Percentiles rank a stretch among this genome's conserved stretches.
These are phyloP conservation scores for Echium plantagineum DNA, from an alignment of 257 asterid genomes.

Conservation along the genomic window DNA sequence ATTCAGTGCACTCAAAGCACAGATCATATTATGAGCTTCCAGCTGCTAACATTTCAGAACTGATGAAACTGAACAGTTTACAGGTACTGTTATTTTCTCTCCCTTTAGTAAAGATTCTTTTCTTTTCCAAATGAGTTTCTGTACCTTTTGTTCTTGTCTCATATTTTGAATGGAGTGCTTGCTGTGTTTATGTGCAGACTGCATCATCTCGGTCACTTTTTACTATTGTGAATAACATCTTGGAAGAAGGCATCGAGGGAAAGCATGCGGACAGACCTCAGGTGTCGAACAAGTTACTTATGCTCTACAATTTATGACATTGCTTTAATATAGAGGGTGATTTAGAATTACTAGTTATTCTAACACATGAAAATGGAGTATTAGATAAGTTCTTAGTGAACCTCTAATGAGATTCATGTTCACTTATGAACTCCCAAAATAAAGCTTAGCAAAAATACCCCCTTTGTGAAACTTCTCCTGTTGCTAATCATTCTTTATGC, in stretches of 20 bases:
- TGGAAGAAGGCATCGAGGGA: slow-evolving; percentile 71
- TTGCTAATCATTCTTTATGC: slow-evolving; percentile 3
- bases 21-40: slow-evolving; percentile 39
- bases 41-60: slow-evolving; percentile 56
- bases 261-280: slow-evolving; percentile 64
- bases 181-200: slow-evolving; percentile 40
- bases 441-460: background rate
- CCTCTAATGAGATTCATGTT: too few relatives aligned
- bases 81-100: slow-evolving; percentile 33
- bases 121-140: background rate
- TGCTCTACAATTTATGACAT: slow-evolving; percentile 11
- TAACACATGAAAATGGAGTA: too few relatives aligned
- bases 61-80: slow-evolving; percentile 59
- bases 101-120: background rate
- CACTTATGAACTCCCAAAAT: background rate
- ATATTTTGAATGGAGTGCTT: slow-evolving; percentile 12
- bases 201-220: slow-evolving; percentile 68
- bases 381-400: too few relatives aligned
- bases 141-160: slow-evolving; percentile 7
- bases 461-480: background rate
- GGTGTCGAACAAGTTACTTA: slow-evolving; percentile 37
- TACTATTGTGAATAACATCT: slow-evolving; percentile 39
- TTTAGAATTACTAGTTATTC: too few relatives aligned
- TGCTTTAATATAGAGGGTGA: background rate
- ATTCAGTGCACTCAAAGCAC: slow-evolving; percentile 33